Base-by-base conservation (phyloP, 2,329 filamentous ascomycete species). In the Epichloe baconii region DNA sequence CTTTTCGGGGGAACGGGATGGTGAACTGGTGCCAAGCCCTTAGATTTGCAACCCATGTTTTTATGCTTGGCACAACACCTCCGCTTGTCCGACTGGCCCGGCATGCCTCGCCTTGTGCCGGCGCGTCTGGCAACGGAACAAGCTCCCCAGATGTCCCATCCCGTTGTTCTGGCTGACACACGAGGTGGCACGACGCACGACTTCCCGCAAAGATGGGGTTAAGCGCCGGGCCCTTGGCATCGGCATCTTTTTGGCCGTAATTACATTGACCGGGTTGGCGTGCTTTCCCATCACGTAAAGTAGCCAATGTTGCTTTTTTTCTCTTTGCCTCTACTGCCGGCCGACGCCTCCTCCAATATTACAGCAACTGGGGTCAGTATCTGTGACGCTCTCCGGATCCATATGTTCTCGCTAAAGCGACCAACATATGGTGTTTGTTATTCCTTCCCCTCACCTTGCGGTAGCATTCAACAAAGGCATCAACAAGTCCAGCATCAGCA, bases 81-180 rank as follows among this genome's bases (percentile, higher is more conserved):
- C 17, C 26, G 26, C 26, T 31, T 31, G 26, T 31, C 26, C 10
- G 8, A 31, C 26, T 31, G 26, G 40, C 31, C 35, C 47, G 44
- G 51, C 41, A 52, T 53, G 17, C 49, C 41, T 55, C 49, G 51
- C 51, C 46, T 50, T 55, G 37, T 52, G 47, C 53, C 46, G 49
- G 51, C 51, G 47, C 21, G 26, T 40, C 17, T 26, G 11, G 15
- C 26, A 21, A 38, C 51, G 51, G 48, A 53, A 51, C 10, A 35
- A 5, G n/a, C 3, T 42, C 46, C 42, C 51, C 26, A 31, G 26
- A 31, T 10, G 10, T 31, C 8, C 26, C 26, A 31, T 31, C 26
- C 26, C 8, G 26, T 31, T 31, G 26, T 31, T 31, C 26, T 19
- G 38, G 34, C 47, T 26, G 26, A 26, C 7, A 7, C 26, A 26